Evolutionary conservation across 2,329 filamentous ascomycete genomes (phyloP).

Genomic region (Apiospora hydei): DNA sequence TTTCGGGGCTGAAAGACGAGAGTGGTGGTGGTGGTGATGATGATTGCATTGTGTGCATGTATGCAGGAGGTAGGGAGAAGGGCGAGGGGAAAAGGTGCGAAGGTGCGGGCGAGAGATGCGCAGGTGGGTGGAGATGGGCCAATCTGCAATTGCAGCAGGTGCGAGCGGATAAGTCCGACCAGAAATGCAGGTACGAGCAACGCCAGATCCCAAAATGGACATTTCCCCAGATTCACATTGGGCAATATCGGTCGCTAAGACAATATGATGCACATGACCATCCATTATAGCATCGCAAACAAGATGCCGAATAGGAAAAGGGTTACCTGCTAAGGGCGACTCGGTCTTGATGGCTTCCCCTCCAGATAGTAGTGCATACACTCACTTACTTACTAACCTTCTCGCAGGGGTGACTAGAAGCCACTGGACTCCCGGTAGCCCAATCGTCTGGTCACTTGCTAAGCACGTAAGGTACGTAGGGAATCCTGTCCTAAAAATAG

Average conservation of each 20-base stretch:
- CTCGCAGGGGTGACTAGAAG: not conserved
- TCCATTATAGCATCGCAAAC: slow-evolving; percentile 19
- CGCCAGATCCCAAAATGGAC: slow-evolving; percentile 17
- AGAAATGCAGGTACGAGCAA: slow-evolving; percentile 4
- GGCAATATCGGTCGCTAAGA: not conserved
- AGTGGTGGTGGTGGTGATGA: not conserved
- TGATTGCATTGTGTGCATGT: not conserved
- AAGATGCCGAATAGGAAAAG: slow-evolving; percentile 1
- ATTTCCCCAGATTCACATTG: slow-evolving; percentile 19
- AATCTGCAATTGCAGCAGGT: slow-evolving; percentile 11
- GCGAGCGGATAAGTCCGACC: slow-evolving; percentile 12
- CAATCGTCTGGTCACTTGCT: not conserved
- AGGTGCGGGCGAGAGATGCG: not conserved
- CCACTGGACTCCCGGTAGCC: not conserved
- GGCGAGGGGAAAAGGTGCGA: not conserved
- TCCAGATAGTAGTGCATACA: not conserved
- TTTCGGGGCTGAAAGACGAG: not conserved
- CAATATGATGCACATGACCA: not conserved
- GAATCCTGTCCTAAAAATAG: slow-evolving; percentile 9
- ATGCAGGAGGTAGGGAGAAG: not conserved
- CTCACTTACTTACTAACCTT: not conserved
- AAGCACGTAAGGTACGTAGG: not conserved
- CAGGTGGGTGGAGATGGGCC: not conserved
- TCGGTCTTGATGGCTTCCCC: not conserved
- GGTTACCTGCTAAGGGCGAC: not conserved